Evolutionary conservation across 192 early-diverging fungal species (phyloP), one percentile per base, ranked within the genome.

Genomic region (Coemansia nantahalensis): DNA sequence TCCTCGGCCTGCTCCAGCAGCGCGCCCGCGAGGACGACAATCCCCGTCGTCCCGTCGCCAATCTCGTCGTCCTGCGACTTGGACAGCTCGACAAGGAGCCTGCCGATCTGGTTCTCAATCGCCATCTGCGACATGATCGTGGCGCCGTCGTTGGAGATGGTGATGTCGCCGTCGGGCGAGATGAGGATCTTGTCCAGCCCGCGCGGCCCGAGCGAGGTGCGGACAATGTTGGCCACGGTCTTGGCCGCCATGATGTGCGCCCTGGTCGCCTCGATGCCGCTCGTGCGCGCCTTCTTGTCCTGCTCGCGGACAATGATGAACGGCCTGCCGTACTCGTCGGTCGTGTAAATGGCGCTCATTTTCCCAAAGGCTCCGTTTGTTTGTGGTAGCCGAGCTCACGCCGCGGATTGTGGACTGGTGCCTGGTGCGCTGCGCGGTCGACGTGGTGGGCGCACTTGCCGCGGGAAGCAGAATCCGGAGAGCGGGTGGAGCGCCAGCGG

Each of bases 41-140:
- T 94, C 77, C 97, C 94, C 17, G 97, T 99, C 30, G 97, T 99
- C 34, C 97, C 97, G 63, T 99, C 97, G 53, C 97, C 97, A 72
- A 99, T 99, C 79, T 99, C 97, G 57, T 99, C 94, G 75, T 99
- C 97, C 83, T 99, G 97, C 55, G 85, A 88, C 80, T 95, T 92
- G 46, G 93, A 96, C 48, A 99, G 80, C 76, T 97, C 91, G 16
- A 99, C 97, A 35, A 99, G 71, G 15, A 99, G 80, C 76, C 96
- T 96, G 23, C 94, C 97, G 66, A 99, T 97, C 79, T 99, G 94
- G 73, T 99, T 95, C 66, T 96, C 94, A 45, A 99, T 94, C 28
- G 92, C 93, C 95, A 98, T 97, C 65, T 97, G 87, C 63, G 81
- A 79, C 58, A 99, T 79, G 73, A 99, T 99, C 14, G 97, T 99